A percentile compares a stretch with the other conserved stretches of the same genome.
Conservation (phyloP, 2,329 filamentous ascomycete species). For the Coleophoma crateriformis region DNA sequence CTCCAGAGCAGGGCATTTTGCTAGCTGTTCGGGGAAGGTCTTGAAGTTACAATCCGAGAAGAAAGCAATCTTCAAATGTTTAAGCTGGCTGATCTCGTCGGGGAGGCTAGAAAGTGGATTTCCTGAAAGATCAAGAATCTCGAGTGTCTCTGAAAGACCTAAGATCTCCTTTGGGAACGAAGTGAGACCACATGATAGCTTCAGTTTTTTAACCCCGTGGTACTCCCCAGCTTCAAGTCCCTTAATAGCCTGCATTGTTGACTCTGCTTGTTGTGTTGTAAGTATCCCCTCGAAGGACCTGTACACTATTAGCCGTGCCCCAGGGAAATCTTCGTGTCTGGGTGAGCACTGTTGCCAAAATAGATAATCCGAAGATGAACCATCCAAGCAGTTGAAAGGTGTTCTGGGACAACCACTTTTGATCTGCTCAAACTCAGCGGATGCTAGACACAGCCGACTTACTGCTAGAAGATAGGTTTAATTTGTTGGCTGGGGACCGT, state of each 20-base stretch:
- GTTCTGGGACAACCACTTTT: too few relatives aligned
- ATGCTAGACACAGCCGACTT: too few relatives aligned
- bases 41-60: slow-evolving; percentile 40
- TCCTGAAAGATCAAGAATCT: slow-evolving; percentile 42
- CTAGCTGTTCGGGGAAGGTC: slow-evolving; percentile 35
- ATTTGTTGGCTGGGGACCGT: too few relatives aligned
- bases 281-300: too few relatives aligned
- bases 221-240: slow-evolving; percentile 15
- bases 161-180: slow-evolving; percentile 35
- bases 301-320: too few relatives aligned
- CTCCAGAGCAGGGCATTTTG: slow-evolving; percentile 37
- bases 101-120: slow-evolving; percentile 36
- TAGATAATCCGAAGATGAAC: too few relatives aligned
- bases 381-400: too few relatives aligned
- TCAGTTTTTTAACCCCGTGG: slow-evolving; percentile 20
- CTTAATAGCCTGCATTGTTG: slow-evolving; percentile 8
- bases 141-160: slow-evolving; percentile 33
- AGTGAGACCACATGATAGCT: slow-evolving; percentile 18
- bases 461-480: too few relatives aligned
- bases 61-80: slow-evolving; percentile 39
- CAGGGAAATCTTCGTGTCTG: too few relatives aligned
- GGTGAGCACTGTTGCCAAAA: too few relatives aligned
- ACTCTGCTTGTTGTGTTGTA: too few relatives aligned
- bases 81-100: slow-evolving; percentile 30
- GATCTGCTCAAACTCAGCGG: too few relatives aligned